phyloP scores from a whole-genome alignment of 345 rosid genomes.

The Eucalyptus marginata region DNA sequence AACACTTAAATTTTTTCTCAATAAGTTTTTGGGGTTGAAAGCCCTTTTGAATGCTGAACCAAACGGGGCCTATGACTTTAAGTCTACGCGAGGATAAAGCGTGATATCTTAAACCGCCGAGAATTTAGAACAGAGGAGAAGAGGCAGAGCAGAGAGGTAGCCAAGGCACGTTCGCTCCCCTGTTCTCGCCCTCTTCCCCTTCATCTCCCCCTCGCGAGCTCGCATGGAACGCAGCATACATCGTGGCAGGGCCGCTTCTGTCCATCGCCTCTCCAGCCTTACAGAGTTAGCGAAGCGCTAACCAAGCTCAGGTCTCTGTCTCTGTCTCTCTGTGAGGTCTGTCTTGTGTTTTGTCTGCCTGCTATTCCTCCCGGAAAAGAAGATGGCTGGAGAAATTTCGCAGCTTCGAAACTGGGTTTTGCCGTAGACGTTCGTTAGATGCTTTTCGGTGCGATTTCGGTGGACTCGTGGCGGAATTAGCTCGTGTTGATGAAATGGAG shows the following conservation, averaged over 20 bases:
- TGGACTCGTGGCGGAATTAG: neutral
- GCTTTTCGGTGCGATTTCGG: neutral
- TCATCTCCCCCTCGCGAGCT: neutral
- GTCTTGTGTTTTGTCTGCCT: neutral
- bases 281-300: neutral
- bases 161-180: neutral
- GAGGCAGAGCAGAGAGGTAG: neutral
- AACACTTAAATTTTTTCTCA: no score
- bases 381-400: neutral
- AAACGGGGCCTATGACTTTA: neutral
- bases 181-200: neutral
- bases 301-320: neutral
- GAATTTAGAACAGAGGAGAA: neutral
- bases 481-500: neutral
- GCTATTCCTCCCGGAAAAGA: neutral
- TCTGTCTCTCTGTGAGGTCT: neutral
- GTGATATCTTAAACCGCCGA: neutral
- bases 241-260: neutral
- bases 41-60: no score
- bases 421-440: neutral
- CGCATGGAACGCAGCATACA: neutral
- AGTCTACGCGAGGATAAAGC: neutral
- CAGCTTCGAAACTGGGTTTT: neutral
- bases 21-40: no score
- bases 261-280: neutral